Percentiles rank a stretch among this genome's conserved stretches.
Conservation (phyloP, 2,329 filamentous ascomycete species). For the Fusarium concolor region DNA sequence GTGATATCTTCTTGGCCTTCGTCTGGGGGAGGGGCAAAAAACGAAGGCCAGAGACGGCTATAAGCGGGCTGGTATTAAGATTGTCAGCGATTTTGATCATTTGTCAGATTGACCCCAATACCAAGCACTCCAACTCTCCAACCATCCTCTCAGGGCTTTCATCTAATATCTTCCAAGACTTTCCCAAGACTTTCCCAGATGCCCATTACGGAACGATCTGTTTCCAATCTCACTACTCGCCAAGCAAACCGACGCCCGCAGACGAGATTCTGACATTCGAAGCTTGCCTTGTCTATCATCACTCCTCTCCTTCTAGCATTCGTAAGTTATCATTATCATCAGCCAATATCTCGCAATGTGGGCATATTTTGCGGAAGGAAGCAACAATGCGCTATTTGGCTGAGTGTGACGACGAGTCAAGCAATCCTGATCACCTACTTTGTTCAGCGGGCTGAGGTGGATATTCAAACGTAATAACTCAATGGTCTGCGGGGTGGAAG, state of each 20-base stretch:
- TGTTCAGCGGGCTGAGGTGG: constrained; percentile 34
- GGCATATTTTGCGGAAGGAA: not conserved
- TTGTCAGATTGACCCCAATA: constrained; percentile 26
- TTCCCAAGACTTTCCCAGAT: constrained; percentile 35
- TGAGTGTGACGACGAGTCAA: constrained; percentile 1
- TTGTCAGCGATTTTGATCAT: constrained; percentile 9
- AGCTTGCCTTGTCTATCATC: not conserved
- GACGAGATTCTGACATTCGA: constrained; percentile 8
- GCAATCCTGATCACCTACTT: constrained; percentile 16
- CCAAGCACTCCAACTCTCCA: constrained; percentile 31
- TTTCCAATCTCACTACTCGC: constrained; percentile 12
- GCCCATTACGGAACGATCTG: constrained; percentile 26
- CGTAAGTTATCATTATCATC: not conserved
- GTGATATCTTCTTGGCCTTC: constrained; percentile 24
- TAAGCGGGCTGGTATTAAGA: constrained; percentile 16
- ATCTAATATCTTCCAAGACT: constrained; percentile 34
- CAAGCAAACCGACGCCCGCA: constrained; percentile 29
- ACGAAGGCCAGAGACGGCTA: constrained; percentile 31
- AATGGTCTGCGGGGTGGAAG: constrained; percentile 14
- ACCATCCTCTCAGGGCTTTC: constrained; percentile 5
- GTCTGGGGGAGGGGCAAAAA: constrained; percentile 38
- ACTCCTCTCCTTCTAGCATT: not conserved
- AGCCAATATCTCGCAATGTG: not conserved
- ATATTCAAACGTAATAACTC: constrained; percentile 40
- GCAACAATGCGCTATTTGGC: not conserved